Conservation (phyloP, 306 rosid genomes). For the Senna siamea region DNA sequence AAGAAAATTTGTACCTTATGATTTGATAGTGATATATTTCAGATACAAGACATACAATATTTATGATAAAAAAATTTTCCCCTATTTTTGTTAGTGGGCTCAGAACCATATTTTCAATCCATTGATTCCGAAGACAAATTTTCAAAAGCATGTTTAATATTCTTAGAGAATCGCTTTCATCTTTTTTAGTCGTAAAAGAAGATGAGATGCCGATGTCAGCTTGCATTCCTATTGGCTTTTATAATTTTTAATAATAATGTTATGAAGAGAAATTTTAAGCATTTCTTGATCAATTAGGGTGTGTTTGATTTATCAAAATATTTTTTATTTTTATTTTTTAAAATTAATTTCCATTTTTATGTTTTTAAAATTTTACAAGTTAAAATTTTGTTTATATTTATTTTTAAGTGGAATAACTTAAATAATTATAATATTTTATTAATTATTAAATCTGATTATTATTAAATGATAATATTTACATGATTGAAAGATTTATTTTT, state of each 20-base stretch:
- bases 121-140: slow-evolving; percentile 42
- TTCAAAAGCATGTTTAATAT: slow-evolving; percentile 44
- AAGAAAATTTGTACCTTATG: neutral
- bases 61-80: neutral
- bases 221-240: neutral
- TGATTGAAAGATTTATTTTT: too few species aligned
- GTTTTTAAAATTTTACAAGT: too few species aligned
- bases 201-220: slow-evolving; percentile 31
- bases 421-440: too few species aligned
- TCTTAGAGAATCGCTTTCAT: slow-evolving; percentile 43
- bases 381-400: too few species aligned
- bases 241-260: neutral
- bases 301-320: too few species aligned
- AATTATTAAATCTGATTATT: too few species aligned
- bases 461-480: too few species aligned
- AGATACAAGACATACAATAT: slow-evolving; percentile 21
- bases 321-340: too few species aligned
- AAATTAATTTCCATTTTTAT: too few species aligned
- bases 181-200: slow-evolving; percentile 39
- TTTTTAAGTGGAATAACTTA: too few species aligned
- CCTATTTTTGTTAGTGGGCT: slow-evolving; percentile 29
- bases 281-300: neutral
- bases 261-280: neutral
- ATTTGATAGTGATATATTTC: neutral
- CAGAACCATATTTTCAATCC: slow-evolving; percentile 43